Evolutionary conservation across 257 asterid species (phyloP), one percentile per base, ranked within the genome.

Genomic region (Dorcoceras hygrometricum): DNA sequence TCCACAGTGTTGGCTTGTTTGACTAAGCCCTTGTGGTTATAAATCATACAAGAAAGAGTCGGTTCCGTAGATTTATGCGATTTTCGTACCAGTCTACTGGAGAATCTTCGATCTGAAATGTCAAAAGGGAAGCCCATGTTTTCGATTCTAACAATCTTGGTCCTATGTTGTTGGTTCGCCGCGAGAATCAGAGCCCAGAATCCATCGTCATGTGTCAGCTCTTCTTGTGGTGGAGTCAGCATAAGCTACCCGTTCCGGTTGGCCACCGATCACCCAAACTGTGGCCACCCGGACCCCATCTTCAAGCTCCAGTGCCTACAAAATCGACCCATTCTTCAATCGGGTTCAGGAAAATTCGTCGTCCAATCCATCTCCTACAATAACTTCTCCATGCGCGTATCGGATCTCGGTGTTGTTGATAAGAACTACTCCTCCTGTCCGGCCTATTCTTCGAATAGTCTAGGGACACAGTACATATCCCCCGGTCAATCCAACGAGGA

Each of bases 191-290:
- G 39, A 80, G 85, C 87, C 23, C 74, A 69, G 73, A 75, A 57
- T 29, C 64, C 29, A n/a, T 57, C 81, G 1, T 18, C 20, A 22
- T 83, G 93, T 74, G 29, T 64, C 46, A 69, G 86, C 48, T 86
- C 95, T 46, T 80, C 73, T 0, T 86, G 95, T 59, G 93, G 95
- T 16, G 59, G 71, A 20, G 54, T 77, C 56, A 55, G 63, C 65
- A 80, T 88, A 43, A 78, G 62, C 74, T 83, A 66, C 75, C 95
- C 92, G 10, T 88, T 85, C 24, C 48, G 76, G 20, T 43, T 77
- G 50, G 67, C 48, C 50, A 32, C 48, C 1, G 78, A 69, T 57
- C 78, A 78, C 5, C 28, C 71, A 46, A 46, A 61, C 6, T 77
- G 82, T 26, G 78, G 82, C 78, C 59, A 43, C 57, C 65, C 14